Base-by-base conservation (phyloP, 306 rosid species). In the Fagus sylvatica region DNA sequence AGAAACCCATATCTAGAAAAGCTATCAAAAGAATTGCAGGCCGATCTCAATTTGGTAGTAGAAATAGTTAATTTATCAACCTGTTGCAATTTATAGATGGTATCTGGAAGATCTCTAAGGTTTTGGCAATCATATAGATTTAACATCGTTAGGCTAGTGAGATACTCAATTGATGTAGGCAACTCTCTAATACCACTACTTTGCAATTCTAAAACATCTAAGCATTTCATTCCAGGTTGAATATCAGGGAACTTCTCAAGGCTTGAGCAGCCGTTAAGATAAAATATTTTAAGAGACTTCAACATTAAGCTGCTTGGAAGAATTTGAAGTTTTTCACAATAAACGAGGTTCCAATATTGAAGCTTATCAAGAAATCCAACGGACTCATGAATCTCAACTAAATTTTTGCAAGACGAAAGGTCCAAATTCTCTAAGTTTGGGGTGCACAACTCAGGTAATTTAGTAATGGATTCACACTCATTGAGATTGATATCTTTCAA, bases 341-440 rank as follows among this genome's bases (percentile, higher is more conserved):
- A 1, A 68, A 73, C 79, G 59, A 65, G 68, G 4, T 79, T 76
- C 39, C 78, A 74, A 59, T 69, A 77, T 73, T 55, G 4, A 4
- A 82, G 79, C 42, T 74, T 82, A 82, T 69, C 55, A 60, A 82
- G 82, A 2, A 53, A 69, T 68, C 82, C 82, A 69, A 78, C 12
- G 3, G 82, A 69, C 36, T 78, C 82, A 74, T 82, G 79, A 69
- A 82, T 60, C 30, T 82, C 79, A 69, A 78, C 73, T 65, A 82
- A 78, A 36, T 60, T 32, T n/a, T 19, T 68, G 61, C 85, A 82
- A 19, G 60, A 72, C 30, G 78, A 75, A 49, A 82, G 82, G 40
- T 36, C 53, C 36, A 82, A 22, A 30, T 16, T 57, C 73, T 68
- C 69, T 51, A 82, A 74, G 32, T 74, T 82, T 32, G 85, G 85